phyloP scores from a whole-genome alignment of 306 rosid genomes.

The Vigna unguiculata region DNA sequence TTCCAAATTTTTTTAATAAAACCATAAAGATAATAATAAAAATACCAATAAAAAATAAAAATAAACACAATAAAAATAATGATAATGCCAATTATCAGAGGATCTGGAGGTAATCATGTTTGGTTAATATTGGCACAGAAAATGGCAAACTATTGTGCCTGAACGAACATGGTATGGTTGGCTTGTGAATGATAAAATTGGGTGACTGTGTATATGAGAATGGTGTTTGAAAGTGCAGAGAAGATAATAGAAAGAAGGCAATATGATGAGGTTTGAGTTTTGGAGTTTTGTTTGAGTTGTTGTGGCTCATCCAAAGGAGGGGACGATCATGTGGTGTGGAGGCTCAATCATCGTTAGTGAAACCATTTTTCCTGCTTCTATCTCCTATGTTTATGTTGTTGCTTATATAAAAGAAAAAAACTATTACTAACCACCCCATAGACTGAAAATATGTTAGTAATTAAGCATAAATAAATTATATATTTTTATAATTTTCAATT shows the following conservation, averaged over 20 bases:
- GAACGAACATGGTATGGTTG: conserved; percentile 41
- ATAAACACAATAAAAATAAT: too few relatives aligned
- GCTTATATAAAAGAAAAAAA: too few relatives aligned
- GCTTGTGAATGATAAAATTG: background rate
- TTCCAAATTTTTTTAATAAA: too few relatives aligned
- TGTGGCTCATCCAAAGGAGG: conserved; percentile 4
- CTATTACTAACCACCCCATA: too few relatives aligned
- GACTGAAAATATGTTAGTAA: too few relatives aligned
- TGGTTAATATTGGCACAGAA: conserved; percentile 70
- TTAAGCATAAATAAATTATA: too few relatives aligned
- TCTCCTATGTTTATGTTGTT: too few relatives aligned
- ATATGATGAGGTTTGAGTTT: background rate
- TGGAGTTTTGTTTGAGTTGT: conserved; percentile 14
- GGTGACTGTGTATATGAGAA: too few relatives aligned
- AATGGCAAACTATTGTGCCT: conserved; percentile 69
- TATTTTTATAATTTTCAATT: too few relatives aligned
- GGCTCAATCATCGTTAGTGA: background rate
- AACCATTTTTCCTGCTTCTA: background rate
- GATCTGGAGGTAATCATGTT: conserved; percentile 34
- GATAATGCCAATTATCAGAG: too few relatives aligned
- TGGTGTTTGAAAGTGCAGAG: background rate
- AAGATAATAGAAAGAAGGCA: background rate
- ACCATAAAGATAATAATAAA: too few relatives aligned
- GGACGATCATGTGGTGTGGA: background rate
- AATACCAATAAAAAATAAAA: too few relatives aligned